These are phyloP conservation scores for Gossypium schwendimanii DNA, from an alignment of 441 rosid species.

Conservation along the genomic window DNA sequence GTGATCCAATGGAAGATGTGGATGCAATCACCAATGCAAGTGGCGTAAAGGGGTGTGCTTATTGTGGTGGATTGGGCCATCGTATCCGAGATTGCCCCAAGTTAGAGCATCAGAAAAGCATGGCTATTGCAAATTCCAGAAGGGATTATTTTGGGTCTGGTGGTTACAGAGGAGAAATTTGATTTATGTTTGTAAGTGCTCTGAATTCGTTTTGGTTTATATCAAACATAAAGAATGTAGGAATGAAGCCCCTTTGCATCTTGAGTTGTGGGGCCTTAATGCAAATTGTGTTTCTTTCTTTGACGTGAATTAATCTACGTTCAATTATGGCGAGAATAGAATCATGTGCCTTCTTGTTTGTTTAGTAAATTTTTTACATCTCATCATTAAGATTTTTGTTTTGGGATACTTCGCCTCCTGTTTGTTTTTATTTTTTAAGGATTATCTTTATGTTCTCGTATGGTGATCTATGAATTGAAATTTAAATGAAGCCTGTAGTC, in stretches of 20 bases:
- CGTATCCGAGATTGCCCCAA: slow-evolving; percentile 81
- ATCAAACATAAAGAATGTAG: background rate
- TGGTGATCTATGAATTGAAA: background rate
- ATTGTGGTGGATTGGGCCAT: slow-evolving; percentile 90
- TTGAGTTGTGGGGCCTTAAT: background rate
- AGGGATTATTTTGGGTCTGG: slow-evolving; percentile 68
- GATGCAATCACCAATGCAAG: slow-evolving; percentile 58
- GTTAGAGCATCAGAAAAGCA: slow-evolving; percentile 77
- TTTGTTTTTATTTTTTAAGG: background rate
- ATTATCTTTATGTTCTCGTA: background rate
- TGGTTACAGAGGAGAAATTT: slow-evolving; percentile 63
- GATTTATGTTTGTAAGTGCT: slow-evolving; percentile 1
- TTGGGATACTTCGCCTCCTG: background rate
- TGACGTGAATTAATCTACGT: background rate
- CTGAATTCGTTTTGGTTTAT: background rate
- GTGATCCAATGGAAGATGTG: slow-evolving; percentile 78
- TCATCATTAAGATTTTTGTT: background rate
- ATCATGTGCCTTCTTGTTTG: background rate
- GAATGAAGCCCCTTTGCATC: background rate
- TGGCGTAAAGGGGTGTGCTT: slow-evolving; percentile 90
- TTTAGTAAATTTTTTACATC: background rate
- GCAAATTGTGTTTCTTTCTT: background rate
- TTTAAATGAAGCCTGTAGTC: background rate
- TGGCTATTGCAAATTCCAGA: slow-evolving; percentile 57
- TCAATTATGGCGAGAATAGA: background rate